Evolutionary conservation across 768 basidiomycete genomes (phyloP).

Genomic region (Lenzites betulinus): DNA sequence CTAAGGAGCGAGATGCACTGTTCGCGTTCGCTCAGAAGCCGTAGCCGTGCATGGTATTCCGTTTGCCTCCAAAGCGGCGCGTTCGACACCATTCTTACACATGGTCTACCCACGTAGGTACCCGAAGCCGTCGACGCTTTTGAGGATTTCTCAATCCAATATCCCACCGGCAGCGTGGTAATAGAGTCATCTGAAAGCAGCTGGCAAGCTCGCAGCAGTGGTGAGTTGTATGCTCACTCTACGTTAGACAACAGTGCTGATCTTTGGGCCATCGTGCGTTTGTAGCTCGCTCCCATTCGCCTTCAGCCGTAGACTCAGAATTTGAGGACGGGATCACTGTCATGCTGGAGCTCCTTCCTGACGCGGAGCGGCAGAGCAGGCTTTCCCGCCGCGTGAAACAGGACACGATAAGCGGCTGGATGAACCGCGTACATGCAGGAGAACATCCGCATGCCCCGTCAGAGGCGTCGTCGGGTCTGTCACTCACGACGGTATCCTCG

Average conservation of each 20-base stretch:
- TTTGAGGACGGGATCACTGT: constrained; percentile 6
- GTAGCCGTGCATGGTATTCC: constrained; percentile 2
- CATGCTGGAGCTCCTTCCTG: not conserved
- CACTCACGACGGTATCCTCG: constrained; percentile 3
- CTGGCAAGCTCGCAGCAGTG: constrained; percentile 8
- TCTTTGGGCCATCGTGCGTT: not conserved
- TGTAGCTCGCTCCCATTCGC: constrained; percentile 9
- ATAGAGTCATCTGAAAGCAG: constrained; percentile 6
- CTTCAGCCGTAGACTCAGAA: constrained; percentile 7
- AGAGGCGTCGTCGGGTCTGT: constrained; percentile 1
- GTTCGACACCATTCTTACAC: constrained; percentile 20
- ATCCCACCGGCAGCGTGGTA: not conserved
- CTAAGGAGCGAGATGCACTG: constrained; percentile 10
- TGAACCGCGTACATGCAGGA: not conserved
- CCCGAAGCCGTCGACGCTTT: constrained; percentile 38
- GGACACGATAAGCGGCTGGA: not conserved
- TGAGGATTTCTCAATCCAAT: not conserved
- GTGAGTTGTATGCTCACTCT: not conserved
- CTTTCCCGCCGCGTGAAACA: not conserved
- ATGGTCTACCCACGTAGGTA: constrained; percentile 38
- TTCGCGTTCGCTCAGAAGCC: constrained; percentile 14
- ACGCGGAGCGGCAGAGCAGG: not conserved
- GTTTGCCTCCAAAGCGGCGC: not conserved
- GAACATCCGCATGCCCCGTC: not conserved
- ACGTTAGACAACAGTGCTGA: not conserved